Percentiles rank a stretch among this genome's conserved stretches.
These are phyloP conservation scores for Chrysophaeum taylorii DNA, from an alignment of 352 stramenopile genomes.

Conservation along the genomic window DNA sequence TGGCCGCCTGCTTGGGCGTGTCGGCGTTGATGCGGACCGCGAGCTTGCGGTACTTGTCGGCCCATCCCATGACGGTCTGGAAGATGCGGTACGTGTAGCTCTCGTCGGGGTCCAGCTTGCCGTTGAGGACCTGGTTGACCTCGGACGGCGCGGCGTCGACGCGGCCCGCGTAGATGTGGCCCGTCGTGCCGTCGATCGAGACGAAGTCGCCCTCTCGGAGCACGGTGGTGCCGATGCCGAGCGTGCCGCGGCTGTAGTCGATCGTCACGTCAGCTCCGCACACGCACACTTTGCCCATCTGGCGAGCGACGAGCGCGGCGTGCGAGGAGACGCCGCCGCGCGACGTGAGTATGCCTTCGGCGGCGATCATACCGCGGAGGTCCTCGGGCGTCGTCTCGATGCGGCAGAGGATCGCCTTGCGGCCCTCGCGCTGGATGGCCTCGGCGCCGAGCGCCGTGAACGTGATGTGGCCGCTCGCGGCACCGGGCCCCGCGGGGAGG, in stretches of 20 bases:
- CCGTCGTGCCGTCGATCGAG: conserved; percentile 43
- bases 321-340: conserved; percentile 55
- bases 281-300: conserved; percentile 59
- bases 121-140: conserved; percentile 26
- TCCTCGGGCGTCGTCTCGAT: conserved; percentile 56
- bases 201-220: conserved; percentile 48
- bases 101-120: too few relatives aligned
- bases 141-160: conserved; percentile 35
- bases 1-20: conserved; percentile 43
- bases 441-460: conserved; percentile 53
- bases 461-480: conserved; percentile 47
- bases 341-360: conserved; percentile 53
- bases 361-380: conserved; percentile 57
- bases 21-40: conserved; percentile 58
- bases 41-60: conserved; percentile 44
- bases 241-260: conserved; percentile 39
- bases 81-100: too few relatives aligned
- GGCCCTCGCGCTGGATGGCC: conserved; percentile 40
- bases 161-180: conserved; percentile 36
- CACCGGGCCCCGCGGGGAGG: conserved; percentile 46
- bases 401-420: conserved; percentile 51
- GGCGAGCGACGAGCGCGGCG: conserved; percentile 57
- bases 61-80: conserved; percentile 44
- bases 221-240: conserved; percentile 39
- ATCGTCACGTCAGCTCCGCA: conserved; percentile 50